These are phyloP conservation scores for Pecoramyces ruminantium DNA, from an alignment of 192 early-diverging fungal genomes.

Conservation along the genomic window DNA sequence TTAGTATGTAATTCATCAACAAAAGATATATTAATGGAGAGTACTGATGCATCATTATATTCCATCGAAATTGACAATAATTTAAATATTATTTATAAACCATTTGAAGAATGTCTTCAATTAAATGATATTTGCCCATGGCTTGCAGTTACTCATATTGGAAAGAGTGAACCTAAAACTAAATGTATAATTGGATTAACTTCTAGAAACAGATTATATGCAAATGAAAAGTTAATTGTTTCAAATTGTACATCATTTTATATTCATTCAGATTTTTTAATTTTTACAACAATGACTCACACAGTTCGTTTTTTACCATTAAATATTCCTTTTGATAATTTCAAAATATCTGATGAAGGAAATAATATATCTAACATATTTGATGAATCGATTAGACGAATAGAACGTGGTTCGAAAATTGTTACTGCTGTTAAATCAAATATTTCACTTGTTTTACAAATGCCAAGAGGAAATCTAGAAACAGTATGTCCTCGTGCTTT, in stretches of 20 bases:
- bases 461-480: conserved; percentile 96
- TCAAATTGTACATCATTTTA: conserved; percentile 74
- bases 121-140: conserved; percentile 28
- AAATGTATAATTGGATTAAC: conserved; percentile 48
- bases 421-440: conserved; percentile 54
- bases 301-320: conserved; percentile 53
- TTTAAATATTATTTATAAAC: conserved; percentile 11
- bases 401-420: conserved; percentile 86
- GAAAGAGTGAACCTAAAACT: not conserved
- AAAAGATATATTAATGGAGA: conserved; percentile 19
- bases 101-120: conserved; percentile 15
- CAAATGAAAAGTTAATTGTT: conserved; percentile 46
- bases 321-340: conserved; percentile 8
- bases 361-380: conserved; percentile 36
- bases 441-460: conserved; percentile 50
- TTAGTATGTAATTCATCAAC: conserved; percentile 12
- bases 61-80: conserved; percentile 3
- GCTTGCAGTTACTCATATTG: conserved; percentile 19
- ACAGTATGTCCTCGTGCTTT: conserved; percentile 80
- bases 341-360: conserved; percentile 22
- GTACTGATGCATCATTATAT: conserved; percentile 17
- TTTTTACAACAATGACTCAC: conserved; percentile 75
- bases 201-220: conserved; percentile 69
- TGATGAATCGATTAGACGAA: conserved; percentile 49
- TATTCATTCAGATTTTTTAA: conserved; percentile 59